Base-by-base conservation (phyloP, 371 early-diverging fungal genomes). In the Enterocytospora artemiae region DNA sequence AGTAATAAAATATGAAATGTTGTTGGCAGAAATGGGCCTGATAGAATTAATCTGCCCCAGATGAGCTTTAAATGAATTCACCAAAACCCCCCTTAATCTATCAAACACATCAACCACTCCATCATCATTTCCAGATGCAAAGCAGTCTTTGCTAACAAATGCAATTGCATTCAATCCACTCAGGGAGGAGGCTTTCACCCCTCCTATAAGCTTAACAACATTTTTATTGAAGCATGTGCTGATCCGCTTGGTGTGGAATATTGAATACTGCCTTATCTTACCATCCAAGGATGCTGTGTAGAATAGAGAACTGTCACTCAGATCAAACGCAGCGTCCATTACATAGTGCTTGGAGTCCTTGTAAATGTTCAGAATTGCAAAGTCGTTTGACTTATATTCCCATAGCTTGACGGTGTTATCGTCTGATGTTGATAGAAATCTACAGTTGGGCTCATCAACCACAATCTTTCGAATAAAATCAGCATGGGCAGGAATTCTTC, bases 311-410 rank as follows among this genome's bases (percentile, higher is more conserved):
- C 16, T 54, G 36, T 76, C 72, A 32, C 58, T 65, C 4, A 64
- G 51, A 25, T 69, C 63, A 52, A 74, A 73, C 28, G 46, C 49
- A 0, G 59, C 55, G 43, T 61, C 64, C 77, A 77, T 77, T 0
- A 77, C 73, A 73, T 67, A 77, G 58, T 77, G 74, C 24, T 62
- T 70, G 37, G 74, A 72, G 5, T 72, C 77, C 37, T 63, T 56
- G 45, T 69, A 73, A 0, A 37, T 48, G 22, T 41, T 45, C n/a
- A 63, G 49, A 2, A 55, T 30, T 37, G 44, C 36, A 1, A 73
- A 54, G 20, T 57, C 62, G 27, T 63, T 39, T 1, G 56, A 55
- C 33, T 66, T 65, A 33, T 66, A 66, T n/a, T 27, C 31, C 74
- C 74, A 77, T 46, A 70, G 50, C 60, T 74, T 77, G 12, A 72